phyloP scores from a whole-genome alignment of 805 yeast genomes.

The Metschnikowia anglica region DNA sequence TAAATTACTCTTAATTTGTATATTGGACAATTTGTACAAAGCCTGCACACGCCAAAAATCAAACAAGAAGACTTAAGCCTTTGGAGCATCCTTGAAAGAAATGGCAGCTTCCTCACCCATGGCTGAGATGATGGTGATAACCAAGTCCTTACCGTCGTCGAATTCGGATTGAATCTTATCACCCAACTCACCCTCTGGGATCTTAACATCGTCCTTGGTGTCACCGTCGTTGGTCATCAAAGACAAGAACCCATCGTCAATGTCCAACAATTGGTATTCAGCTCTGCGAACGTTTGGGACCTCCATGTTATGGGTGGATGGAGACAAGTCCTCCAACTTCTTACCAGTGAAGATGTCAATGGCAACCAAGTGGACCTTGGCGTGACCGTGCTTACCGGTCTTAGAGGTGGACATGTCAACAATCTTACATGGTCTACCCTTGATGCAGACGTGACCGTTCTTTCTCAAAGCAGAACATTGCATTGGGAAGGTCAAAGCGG shows the following conservation, averaged over 20 bases:
- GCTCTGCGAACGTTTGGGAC: constrained; percentile 96
- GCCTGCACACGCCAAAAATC: constrained; percentile 11
- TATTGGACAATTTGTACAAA: constrained; percentile 11
- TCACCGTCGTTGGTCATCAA: constrained; percentile 97
- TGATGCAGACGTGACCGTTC: constrained; percentile 98
- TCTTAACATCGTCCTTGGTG: constrained; percentile 98
- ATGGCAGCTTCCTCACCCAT: constrained; percentile 99
- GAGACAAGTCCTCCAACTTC: constrained; percentile 99
- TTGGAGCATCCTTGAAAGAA: constrained; percentile 98
- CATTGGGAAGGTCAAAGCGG: constrained; percentile 97
- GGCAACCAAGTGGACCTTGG: constrained; percentile 99
- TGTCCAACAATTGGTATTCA: constrained; percentile 96
- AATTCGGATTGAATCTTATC: constrained; percentile 87
- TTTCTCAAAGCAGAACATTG: constrained; percentile 99
- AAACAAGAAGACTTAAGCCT: constrained; percentile 31
- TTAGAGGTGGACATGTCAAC: constrained; percentile 99
- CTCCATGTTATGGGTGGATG: constrained; percentile 99
- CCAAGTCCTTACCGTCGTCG: constrained; percentile 97
- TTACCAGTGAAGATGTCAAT: constrained; percentile 98
- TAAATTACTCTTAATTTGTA: constrained; percentile 9
- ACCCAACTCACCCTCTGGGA: constrained; percentile 98
- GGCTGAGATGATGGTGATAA: constrained; percentile 94
- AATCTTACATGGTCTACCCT: constrained; percentile 99
- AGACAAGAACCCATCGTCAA: constrained; percentile 96
- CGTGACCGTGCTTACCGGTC: constrained; percentile 99